phyloP scores from a whole-genome alignment of 768 basidiomycete genomes.

The Scleroderma citrinum region DNA sequence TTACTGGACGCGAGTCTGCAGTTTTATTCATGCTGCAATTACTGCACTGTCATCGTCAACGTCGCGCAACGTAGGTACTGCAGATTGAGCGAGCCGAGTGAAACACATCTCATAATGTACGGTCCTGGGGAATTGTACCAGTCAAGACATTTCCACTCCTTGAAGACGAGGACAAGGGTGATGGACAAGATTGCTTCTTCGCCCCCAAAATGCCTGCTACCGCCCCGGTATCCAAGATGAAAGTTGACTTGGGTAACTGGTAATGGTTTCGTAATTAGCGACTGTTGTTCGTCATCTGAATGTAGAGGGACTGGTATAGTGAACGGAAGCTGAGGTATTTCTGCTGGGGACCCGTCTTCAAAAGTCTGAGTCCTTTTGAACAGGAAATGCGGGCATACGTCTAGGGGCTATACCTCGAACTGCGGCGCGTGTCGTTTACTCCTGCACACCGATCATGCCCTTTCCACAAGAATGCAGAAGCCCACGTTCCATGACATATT shows the following conservation, averaged over 20 bases:
- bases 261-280: not conserved
- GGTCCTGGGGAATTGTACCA: conserved; percentile 35
- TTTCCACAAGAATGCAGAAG: no score
- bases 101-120: conserved; percentile 29
- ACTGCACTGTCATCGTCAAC: no score
- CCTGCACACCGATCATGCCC: no score
- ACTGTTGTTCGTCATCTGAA: not conserved
- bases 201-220: conserved; percentile 33
- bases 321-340: no score
- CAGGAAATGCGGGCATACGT: no score
- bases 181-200: conserved; percentile 35
- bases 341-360: no score
- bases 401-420: no score
- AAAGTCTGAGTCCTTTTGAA: no score
- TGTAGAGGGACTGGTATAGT: not conserved
- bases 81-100: conserved; percentile 21
- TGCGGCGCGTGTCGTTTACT: no score
- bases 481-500: no score
- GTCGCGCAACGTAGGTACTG: not conserved
- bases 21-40: no score
- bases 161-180: conserved; percentile 29
- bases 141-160: conserved; percentile 29
- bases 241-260: conserved; percentile 10
- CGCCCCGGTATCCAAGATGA: conserved; percentile 24
- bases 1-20: no score